phyloP scores from a whole-genome alignment of 148 eudicot genomes.

The Persicaria tinctoria region DNA sequence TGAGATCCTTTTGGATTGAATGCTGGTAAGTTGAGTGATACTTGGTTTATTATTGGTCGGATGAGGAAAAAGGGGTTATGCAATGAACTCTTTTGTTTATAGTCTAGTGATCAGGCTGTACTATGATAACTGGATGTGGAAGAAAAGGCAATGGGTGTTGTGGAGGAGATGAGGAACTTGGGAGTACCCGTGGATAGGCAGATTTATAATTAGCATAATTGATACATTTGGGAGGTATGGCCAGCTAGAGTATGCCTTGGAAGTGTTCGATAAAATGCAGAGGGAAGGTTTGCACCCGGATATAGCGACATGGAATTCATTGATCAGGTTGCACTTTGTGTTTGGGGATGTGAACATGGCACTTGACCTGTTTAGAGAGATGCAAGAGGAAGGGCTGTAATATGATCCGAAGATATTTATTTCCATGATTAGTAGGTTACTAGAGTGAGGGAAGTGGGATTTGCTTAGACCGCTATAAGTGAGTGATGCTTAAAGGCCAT shows the following conservation, averaged over 20 bases:
- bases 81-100: slow-evolving; percentile 44
- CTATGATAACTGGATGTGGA: slow-evolving; percentile 95
- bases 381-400: slow-evolving; percentile 85
- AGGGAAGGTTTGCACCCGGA: slow-evolving; percentile 58
- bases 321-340: slow-evolving; percentile 71
- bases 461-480: slow-evolving; percentile 51
- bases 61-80: slow-evolving; percentile 58
- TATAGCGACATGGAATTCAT: slow-evolving; percentile 70
- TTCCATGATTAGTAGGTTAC: slow-evolving; percentile 53
- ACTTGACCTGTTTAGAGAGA: slow-evolving; percentile 46
- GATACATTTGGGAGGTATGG: slow-evolving; percentile 72
- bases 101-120: slow-evolving; percentile 75
- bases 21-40: slow-evolving; percentile 65
- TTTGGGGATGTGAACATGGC: slow-evolving; percentile 50
- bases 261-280: slow-evolving; percentile 61
- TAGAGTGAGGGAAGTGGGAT: slow-evolving; percentile 78
- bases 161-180: slow-evolving; percentile 52
- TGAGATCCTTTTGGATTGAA: slow-evolving; percentile 57
- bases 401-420: slow-evolving; percentile 82
- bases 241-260: slow-evolving; percentile 51
- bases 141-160: slow-evolving; percentile 59
- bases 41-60: slow-evolving; percentile 54
- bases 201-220: slow-evolving; percentile 62
- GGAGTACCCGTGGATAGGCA: slow-evolving; percentile 57
- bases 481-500: slow-evolving; percentile 56